These are phyloP conservation scores for Hortiboletus campestris DNA, from an alignment of 768 basidiomycete species.

Conservation along the genomic window DNA sequence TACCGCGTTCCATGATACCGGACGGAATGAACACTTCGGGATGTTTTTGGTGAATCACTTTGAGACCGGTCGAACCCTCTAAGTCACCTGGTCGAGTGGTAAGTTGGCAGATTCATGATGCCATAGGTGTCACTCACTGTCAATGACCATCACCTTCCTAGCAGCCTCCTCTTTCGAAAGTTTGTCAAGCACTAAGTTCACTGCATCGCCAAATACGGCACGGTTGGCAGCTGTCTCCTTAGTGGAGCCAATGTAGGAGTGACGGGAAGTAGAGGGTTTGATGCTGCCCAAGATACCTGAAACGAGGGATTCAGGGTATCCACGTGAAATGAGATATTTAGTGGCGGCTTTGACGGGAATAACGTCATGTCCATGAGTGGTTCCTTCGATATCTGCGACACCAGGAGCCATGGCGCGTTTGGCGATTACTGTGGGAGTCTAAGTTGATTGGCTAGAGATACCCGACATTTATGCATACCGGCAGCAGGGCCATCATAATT, in stretches of 20 bases:
- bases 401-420: conserved; percentile 72
- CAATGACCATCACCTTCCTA: conserved; percentile 83
- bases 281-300: conserved; percentile 59
- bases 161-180: conserved; percentile 74
- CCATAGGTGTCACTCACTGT: conserved; percentile 48
- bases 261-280: conserved; percentile 54
- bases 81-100: conserved; percentile 56
- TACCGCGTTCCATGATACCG: conserved; percentile 86
- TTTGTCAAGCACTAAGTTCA: conserved; percentile 72
- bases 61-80: conserved; percentile 87
- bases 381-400: conserved; percentile 75
- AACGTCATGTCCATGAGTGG: conserved; percentile 79
- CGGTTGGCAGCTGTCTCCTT: conserved; percentile 80
- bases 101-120: neutral
- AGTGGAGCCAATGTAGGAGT: conserved; percentile 66
- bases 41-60: conserved; percentile 85
- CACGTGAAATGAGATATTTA: conserved; percentile 66
- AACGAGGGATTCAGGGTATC: conserved; percentile 49
- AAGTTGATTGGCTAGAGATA: neutral
- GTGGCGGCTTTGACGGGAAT: conserved; percentile 79
- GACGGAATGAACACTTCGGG: conserved; percentile 84
- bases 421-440: conserved; percentile 49
- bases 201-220: conserved; percentile 82
- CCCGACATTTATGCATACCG: conserved; percentile 38
- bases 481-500: conserved; percentile 75